phyloP scores from a whole-genome alignment of 108 stramenopile genomes.

The Cyclostephanos invisitatus region DNA sequence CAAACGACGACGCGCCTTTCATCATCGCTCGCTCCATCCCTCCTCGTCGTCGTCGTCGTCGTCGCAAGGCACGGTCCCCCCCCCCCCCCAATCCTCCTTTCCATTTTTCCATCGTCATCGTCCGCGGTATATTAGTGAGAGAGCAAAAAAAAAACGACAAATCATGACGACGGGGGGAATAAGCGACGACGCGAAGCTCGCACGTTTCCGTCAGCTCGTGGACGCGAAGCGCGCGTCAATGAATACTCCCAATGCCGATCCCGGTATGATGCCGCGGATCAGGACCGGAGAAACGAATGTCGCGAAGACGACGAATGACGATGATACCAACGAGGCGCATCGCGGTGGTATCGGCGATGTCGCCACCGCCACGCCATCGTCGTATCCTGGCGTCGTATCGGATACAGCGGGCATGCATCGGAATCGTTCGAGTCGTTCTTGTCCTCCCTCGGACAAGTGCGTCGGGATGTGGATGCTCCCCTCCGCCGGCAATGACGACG shows the following conservation, averaged over 20 bases:
- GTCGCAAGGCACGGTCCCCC: no score
- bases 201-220: conserved; percentile 24
- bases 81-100: no score
- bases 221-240: conserved; percentile 22
- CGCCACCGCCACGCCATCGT: not conserved
- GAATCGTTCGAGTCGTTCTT: no score
- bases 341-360: no score
- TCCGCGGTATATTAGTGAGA: no score
- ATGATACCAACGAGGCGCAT: no score
- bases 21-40: no score
- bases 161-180: not conserved
- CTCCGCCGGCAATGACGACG: not conserved
- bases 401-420: no score
- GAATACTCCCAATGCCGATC: not conserved
- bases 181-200: not conserved
- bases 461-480: not conserved
- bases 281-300: not conserved
- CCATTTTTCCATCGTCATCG: no score
- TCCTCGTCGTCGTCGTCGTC: no score
- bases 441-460: not conserved
- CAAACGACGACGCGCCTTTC: no score
- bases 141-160: not conserved
- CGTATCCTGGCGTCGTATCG: not conserved
- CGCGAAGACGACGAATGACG: not conserved
- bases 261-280: not conserved